Percentiles rank a stretch among this genome's conserved stretches.
These are phyloP conservation scores for Epichloe gansuensis DNA, from an alignment of 2,329 filamentous ascomycete species.

Conservation along the genomic window DNA sequence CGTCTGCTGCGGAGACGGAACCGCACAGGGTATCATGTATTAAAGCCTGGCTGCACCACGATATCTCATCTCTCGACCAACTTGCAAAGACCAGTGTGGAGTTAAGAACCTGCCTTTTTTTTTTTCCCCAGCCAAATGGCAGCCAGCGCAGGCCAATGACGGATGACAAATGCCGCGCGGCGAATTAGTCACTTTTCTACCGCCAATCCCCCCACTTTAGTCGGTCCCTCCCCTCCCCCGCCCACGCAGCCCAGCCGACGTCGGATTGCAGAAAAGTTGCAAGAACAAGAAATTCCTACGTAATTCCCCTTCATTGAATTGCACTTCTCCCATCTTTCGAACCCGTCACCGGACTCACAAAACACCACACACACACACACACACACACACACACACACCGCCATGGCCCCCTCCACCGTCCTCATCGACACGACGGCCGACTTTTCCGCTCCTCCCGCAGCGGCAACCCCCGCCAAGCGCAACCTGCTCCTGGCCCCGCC, in stretches of 20 bases:
- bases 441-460: slow-evolving; percentile 26
- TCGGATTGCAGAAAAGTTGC: slow-evolving; percentile 2
- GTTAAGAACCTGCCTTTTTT: too few relatives aligned
- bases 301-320: too few relatives aligned
- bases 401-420: slow-evolving; percentile 39
- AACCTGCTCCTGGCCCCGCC: slow-evolving; percentile 83
- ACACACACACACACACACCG: too few relatives aligned
- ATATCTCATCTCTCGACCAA: too few relatives aligned
- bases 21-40: too few relatives aligned
- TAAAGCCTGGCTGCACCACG: too few relatives aligned
- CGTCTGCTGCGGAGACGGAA: too few relatives aligned
- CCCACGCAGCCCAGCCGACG: neutral
- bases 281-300: neutral
- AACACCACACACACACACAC: neutral
- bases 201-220: too few relatives aligned
- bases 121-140: neutral
- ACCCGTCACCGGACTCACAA: neutral
- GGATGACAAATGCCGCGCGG: slow-evolving; percentile 2
- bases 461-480: slow-evolving; percentile 28
- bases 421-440: slow-evolving; percentile 44
- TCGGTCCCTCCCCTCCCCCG: too few relatives aligned
- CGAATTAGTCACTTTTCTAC: neutral
- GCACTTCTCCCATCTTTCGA: too few relatives aligned
- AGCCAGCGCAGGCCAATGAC: neutral
- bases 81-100: too few relatives aligned